Evolutionary conservation across 2,329 filamentous ascomycete species (phyloP).

Genomic region (Colletotrichum liaoningense): DNA sequence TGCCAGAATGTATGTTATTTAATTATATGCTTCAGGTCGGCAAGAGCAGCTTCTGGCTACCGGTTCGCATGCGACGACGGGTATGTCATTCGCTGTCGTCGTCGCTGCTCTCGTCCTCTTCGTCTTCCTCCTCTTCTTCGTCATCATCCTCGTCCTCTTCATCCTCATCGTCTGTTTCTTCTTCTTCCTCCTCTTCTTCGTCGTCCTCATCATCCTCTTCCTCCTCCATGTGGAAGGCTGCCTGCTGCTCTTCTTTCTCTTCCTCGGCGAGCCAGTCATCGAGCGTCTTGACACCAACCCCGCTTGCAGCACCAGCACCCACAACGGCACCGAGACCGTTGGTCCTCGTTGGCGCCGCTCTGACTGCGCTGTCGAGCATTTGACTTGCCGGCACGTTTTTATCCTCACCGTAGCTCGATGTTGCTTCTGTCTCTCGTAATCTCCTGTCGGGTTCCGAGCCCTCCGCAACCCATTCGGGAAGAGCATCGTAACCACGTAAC

Average conservation of each 20-base stretch:
- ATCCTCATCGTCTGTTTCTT: constrained; percentile 60
- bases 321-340: constrained; percentile 54
- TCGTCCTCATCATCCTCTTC: constrained; percentile 65
- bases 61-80: not conserved
- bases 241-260: constrained; percentile 66
- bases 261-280: constrained; percentile 93
- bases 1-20: not conserved
- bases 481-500: constrained; percentile 79
- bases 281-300: constrained; percentile 77
- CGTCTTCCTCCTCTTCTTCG: constrained; percentile 51
- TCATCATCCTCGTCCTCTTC: constrained; percentile 57
- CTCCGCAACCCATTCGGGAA: constrained; percentile 87
- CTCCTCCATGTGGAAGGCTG: constrained; percentile 58
- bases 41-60: not conserved
- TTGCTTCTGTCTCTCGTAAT: constrained; percentile 71
- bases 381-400: constrained; percentile 68
- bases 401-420: constrained; percentile 51
- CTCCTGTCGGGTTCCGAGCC: constrained; percentile 83
- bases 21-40: not conserved
- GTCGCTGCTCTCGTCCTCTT: constrained; percentile 55
- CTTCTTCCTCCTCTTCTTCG: constrained; percentile 63
- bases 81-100: constrained; percentile 43
- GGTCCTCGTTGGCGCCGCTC: constrained; percentile 51
- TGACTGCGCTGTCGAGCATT: constrained; percentile 69
- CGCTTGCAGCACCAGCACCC: constrained; percentile 44